phyloP scores from a whole-genome alignment of 202 grass and related monocot genomes.

The Setaria viridis region DNA sequence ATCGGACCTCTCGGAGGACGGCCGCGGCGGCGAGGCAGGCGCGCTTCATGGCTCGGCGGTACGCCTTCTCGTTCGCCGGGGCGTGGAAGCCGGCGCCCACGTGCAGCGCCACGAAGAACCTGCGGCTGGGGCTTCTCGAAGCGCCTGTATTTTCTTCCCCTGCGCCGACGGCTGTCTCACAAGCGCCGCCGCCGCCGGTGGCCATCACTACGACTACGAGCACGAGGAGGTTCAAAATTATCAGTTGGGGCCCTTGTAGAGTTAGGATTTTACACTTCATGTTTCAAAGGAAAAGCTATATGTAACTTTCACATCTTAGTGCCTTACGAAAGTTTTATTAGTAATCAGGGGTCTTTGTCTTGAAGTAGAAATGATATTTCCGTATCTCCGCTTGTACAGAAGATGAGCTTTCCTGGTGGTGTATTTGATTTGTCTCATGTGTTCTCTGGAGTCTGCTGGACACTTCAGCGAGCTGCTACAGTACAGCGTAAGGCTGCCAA shows the following conservation, averaged over 20 bases:
- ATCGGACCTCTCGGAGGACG: conserved; percentile 58
- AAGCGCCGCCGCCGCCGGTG: conserved; percentile 4
- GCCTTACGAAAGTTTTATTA: background rate
- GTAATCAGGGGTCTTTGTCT: background rate
- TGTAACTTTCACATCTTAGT: background rate
- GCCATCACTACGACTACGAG: conserved; percentile 19
- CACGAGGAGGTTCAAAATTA: background rate
- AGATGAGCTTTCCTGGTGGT: background rate
- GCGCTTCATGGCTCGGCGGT: conserved; percentile 73
- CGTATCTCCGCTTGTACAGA: background rate
- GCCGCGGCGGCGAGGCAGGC: conserved; percentile 72
- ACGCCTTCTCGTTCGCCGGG: conserved; percentile 71
- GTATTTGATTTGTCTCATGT: no score
- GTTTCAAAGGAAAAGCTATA: background rate
- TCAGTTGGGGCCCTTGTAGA: background rate
- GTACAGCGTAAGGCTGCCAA: background rate
- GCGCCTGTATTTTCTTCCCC: background rate
- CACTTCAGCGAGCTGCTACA: background rate
- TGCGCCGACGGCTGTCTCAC: background rate
- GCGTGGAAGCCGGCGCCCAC: conserved; percentile 90
- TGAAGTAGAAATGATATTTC: background rate
- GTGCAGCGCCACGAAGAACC: conserved; percentile 83
- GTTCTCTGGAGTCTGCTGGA: background rate
- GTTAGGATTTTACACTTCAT: background rate
- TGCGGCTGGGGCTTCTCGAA: conserved; percentile 22